Evolutionary conservation across 108 stramenopile species (phyloP), one percentile per base, ranked within the genome.

Genomic region (Aurantiochytrium sp.): DNA sequence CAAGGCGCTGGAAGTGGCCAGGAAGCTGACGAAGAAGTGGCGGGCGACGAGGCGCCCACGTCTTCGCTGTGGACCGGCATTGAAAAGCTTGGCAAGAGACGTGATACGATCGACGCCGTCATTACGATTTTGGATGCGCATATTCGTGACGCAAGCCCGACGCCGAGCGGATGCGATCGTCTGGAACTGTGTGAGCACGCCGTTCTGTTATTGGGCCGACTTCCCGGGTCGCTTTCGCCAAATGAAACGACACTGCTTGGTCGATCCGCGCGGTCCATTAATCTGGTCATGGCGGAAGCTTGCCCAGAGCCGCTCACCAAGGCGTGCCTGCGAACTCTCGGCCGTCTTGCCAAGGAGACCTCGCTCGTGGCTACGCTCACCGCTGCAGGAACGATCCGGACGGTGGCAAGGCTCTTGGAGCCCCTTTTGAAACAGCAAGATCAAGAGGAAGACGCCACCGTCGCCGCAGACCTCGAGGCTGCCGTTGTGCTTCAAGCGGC

Each of bases 71-170:
- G 76, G 76, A 53, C 45, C 18, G 49, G 76, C 51, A 83, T 83
- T 35, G 23, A 83, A 12, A 83, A 83, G 4, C 76, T 83, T 55
- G 51, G 51, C 51, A 83, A 83, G 76, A 43, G 76, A 8, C 76
- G 76, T 12, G 76, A 83, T 23, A 53, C 76, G n/a, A 35, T 83
- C 51, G 76, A 83, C 51, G 76, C 76, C 1, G 76, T 83, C 1
- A 83, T 83, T 23, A 53, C 76, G 51, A 83, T 35, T 55, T 23
- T 83, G 45, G 76, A 83, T 83, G 76, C 76, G n/a, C 76, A 83
- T 23, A 83, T 83, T 83, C 76, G 76, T 14, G 76, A 83, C 76
- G 49, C 76, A 12, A 83, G 49, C 51, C 76, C 76, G 49, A 83
- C 76, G 49, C 76, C 76, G 51, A 83, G 76, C 51, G 76, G 76